A percentile compares a stretch with the other conserved stretches of the same genome.
These are phyloP conservation scores for Pleurotus cornucopiae DNA, from an alignment of 768 basidiomycete species.

Conservation along the genomic window DNA sequence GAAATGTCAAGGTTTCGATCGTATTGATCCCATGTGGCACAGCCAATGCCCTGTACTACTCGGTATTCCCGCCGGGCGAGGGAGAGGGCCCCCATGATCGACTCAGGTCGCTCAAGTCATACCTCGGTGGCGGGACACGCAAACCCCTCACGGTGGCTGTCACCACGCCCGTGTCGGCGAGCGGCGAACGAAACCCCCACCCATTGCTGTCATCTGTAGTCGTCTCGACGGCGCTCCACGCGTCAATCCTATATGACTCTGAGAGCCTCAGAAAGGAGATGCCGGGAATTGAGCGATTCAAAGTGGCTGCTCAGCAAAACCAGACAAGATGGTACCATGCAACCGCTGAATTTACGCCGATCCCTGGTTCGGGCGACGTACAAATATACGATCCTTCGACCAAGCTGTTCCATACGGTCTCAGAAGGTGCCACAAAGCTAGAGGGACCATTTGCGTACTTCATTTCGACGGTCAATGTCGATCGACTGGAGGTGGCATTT, in stretches of 20 bases:
- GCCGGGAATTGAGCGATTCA: slow-evolving; percentile 84
- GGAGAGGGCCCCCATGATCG: slow-evolving; percentile 31
- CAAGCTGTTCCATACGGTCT: slow-evolving; percentile 37
- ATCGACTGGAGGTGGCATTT: slow-evolving; percentile 82
- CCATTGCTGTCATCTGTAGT: slow-evolving; percentile 69
- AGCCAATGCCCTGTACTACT: slow-evolving; percentile 88
- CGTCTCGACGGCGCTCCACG: slow-evolving; percentile 81
- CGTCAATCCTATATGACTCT: slow-evolving; percentile 78
- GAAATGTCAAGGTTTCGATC: slow-evolving; percentile 30
- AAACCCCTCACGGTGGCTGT: slow-evolving; percentile 51
- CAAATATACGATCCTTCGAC: slow-evolving; percentile 57
- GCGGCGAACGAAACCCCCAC: slow-evolving; percentile 17
- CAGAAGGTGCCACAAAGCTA: slow-evolving; percentile 34
- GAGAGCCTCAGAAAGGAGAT: slow-evolving; percentile 64
- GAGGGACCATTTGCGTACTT: slow-evolving; percentile 86
- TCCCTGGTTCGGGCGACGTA: slow-evolving; percentile 33
- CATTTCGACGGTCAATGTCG: slow-evolving; percentile 75
- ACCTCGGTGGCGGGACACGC: slow-evolving; percentile 31
- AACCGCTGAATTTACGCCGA: slow-evolving; percentile 51
- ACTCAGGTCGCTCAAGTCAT: slow-evolving; percentile 53
- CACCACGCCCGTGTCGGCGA: slow-evolving; percentile 38
- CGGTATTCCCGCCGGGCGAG: slow-evolving; percentile 57
- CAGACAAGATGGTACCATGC: slow-evolving; percentile 68
- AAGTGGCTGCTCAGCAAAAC: slow-evolving; percentile 78
- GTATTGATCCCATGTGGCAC: slow-evolving; percentile 75